These are phyloP conservation scores for Fonsecaea pedrosoi DNA, from an alignment of 2,329 filamentous ascomycete species.

Conservation along the genomic window DNA sequence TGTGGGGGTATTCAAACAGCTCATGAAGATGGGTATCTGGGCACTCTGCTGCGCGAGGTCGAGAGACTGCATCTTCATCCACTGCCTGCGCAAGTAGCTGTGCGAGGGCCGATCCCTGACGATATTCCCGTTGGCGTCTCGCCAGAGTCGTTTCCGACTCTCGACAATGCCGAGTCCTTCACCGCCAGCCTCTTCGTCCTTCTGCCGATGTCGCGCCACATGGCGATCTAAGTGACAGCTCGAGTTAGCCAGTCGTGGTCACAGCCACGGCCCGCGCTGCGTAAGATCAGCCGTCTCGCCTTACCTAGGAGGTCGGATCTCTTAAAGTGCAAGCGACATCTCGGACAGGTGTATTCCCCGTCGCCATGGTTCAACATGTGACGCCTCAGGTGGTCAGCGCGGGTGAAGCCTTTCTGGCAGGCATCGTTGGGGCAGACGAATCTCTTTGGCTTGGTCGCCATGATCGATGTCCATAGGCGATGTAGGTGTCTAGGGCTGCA, in stretches of 20 bases:
- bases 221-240: constrained; percentile 59
- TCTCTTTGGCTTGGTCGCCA: constrained; percentile 16
- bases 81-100: not conserved
- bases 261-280: not conserved
- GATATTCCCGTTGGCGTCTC: constrained; percentile 56
- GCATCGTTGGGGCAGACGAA: constrained; percentile 37
- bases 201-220: constrained; percentile 60
- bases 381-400: constrained; percentile 61
- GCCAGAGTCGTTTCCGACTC: constrained; percentile 59
- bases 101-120: constrained; percentile 47
- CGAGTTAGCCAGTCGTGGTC: not conserved
- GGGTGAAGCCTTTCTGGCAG: constrained; percentile 62
- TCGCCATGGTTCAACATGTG: constrained; percentile 65
- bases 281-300: constrained; percentile 33
- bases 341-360: constrained; percentile 61
- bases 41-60: constrained; percentile 2
- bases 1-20: not conserved
- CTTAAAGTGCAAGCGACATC: constrained; percentile 68
- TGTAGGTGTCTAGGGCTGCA: not conserved
- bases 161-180: constrained; percentile 56
- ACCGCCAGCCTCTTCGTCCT: constrained; percentile 59
- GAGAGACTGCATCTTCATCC: constrained; percentile 15
- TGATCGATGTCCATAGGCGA: not conserved
- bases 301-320: constrained; percentile 65
- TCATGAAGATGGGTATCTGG: not conserved